Evolutionary conservation across 73 alveolate species (phyloP).

Genomic region (Symbiodinium natans): DNA sequence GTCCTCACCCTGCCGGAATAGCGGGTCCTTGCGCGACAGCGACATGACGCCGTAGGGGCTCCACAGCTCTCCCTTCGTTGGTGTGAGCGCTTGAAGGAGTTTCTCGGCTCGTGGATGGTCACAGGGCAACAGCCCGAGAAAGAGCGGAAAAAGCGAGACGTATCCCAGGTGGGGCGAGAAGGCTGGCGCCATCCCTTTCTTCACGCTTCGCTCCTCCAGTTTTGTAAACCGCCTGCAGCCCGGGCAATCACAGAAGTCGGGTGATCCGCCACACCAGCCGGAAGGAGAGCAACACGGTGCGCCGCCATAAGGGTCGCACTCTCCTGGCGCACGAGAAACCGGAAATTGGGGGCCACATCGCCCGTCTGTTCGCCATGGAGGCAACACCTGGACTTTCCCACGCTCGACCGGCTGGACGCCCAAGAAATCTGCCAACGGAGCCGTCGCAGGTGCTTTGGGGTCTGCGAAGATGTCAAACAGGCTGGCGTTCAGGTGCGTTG

Average conservation of each 20-base stretch:
- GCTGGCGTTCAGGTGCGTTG: conserved; percentile 4
- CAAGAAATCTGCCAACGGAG: conserved; percentile 43
- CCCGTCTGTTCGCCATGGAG: conserved; percentile 97
- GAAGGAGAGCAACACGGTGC: conserved; percentile 97
- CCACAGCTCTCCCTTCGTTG: conserved; percentile 95
- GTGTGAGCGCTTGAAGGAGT: conserved; percentile 91
- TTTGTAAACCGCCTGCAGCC: conserved; percentile 95
- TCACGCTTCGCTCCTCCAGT: conserved; percentile 95
- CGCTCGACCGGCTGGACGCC: conserved; percentile 28
- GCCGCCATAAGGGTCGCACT: conserved; percentile 97
- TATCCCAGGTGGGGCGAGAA: conserved; percentile 98
- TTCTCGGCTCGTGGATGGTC: conserved; percentile 29
- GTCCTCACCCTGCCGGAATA: conserved; percentile 97
- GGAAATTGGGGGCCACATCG: conserved; percentile 96
- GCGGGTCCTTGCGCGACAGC: conserved; percentile 96
- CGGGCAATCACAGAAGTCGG: conserved; percentile 96
- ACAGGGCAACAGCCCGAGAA: conserved; percentile 95
- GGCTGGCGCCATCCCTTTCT: conserved; percentile 12
- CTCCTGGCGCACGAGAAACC: conserved; percentile 96
- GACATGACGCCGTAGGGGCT: conserved; percentile 97
- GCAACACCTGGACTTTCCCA: conserved; percentile 37
- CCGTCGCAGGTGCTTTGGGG: not conserved
- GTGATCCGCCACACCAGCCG: conserved; percentile 97
- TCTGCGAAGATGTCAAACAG: conserved; percentile 19
- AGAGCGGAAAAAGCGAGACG: conserved; percentile 98